Evolutionary conservation across 2,329 filamentous ascomycete species (phyloP).

Genomic region (Colletotrichum salicis): DNA sequence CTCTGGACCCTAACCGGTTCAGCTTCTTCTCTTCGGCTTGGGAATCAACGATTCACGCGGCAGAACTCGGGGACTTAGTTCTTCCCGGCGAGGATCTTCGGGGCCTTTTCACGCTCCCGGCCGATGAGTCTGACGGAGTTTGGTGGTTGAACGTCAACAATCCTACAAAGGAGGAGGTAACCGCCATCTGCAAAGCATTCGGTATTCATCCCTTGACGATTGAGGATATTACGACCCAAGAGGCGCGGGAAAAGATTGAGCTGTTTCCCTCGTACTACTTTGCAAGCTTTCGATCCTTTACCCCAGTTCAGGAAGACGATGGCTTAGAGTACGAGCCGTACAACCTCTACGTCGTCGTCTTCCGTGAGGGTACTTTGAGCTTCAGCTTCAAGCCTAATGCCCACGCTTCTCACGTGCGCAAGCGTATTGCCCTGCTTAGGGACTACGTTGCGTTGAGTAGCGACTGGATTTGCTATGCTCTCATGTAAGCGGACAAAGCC

Average conservation of each 20-base stretch:
- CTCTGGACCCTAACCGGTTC: conserved; percentile 80
- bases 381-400: conserved; percentile 92
- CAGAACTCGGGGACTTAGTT: conserved; percentile 87
- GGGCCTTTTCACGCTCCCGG: conserved; percentile 80
- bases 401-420: conserved; percentile 88
- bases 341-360: conserved; percentile 97
- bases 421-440: conserved; percentile 89
- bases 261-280: conserved; percentile 98
- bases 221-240: conserved; percentile 95
- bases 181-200: conserved; percentile 91
- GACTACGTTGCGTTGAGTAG: conserved; percentile 95
- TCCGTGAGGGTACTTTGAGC: conserved; percentile 92
- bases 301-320: conserved; percentile 78
- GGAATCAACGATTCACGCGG: conserved; percentile 91
- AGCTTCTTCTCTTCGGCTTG: conserved; percentile 97
- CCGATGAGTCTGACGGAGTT: conserved; percentile 77
- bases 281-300: conserved; percentile 95
- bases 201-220: conserved; percentile 94
- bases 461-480: conserved; percentile 98
- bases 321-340: conserved; percentile 91
- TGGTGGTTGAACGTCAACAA: conserved; percentile 98
- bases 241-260: conserved; percentile 98
- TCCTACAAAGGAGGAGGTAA: conserved; percentile 88
- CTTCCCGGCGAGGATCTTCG: conserved; percentile 90
- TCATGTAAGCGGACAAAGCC: conserved; percentile 75